Conservation (phyloP, 2,329 filamentous ascomycete genomes). For the Botrytis hyacinthi region DNA sequence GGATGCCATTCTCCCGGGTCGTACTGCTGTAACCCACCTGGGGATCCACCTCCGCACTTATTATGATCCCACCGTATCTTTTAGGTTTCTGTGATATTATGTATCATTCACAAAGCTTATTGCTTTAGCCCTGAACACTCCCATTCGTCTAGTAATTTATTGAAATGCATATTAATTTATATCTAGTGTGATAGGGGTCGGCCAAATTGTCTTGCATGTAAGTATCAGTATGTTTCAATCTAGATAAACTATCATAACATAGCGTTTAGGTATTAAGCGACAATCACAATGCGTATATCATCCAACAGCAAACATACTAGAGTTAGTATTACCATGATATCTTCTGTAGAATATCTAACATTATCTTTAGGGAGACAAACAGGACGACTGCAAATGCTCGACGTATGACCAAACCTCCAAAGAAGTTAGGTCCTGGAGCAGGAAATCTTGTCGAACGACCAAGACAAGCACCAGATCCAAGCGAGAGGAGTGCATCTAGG, state of each 20-base stretch:
- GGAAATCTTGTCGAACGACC: constrained; percentile 30
- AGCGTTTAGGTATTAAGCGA: constrained; percentile 64
- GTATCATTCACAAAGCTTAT: not conserved
- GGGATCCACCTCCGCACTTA: not conserved
- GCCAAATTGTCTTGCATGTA: constrained; percentile 66
- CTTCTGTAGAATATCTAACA: not conserved
- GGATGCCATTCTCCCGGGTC: not conserved
- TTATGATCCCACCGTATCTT: not conserved
- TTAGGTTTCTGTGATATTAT: not conserved
- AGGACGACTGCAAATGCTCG: constrained; percentile 52
- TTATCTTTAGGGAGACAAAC: constrained; percentile 52
- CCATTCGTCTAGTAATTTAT: not conserved
- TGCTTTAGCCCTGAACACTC: not conserved
- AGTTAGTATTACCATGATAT: constrained; percentile 50
- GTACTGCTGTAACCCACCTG: not conserved
- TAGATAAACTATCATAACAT: constrained; percentile 24
- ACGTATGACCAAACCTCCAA: constrained; percentile 56
- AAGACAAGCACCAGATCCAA: constrained; percentile 28
- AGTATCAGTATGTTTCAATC: constrained; percentile 35
- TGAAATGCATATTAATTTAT: not conserved
- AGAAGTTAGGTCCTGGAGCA: constrained; percentile 46
- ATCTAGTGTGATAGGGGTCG: constrained; percentile 69
- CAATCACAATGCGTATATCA: constrained; percentile 76
- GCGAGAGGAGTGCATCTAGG: constrained; percentile 31
- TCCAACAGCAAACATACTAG: constrained; percentile 71